Percentiles rank a stretch among this genome's conserved stretches.
phyloP scores from a whole-genome alignment of 2,329 filamentous ascomycete species.

The Fusarium redolens region DNA sequence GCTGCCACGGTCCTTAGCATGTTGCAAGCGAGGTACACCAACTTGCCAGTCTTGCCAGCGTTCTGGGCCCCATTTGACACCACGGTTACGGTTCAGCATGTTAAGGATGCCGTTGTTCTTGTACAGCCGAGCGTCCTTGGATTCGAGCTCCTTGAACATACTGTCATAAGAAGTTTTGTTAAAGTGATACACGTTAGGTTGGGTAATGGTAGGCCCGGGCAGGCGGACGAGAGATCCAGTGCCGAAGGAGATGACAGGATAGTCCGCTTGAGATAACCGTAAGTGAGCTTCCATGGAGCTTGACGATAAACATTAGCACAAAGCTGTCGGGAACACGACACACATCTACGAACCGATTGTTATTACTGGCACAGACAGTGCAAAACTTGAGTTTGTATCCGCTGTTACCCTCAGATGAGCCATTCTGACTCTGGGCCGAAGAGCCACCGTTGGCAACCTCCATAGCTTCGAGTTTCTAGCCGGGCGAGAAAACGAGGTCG shows the following conservation, averaged over 20 bases:
- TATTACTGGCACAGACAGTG: constrained; percentile 98
- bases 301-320: constrained; percentile 5
- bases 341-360: constrained; percentile 80
- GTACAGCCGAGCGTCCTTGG: constrained; percentile 89
- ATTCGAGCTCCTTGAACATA: constrained; percentile 91
- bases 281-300: constrained; percentile 93
- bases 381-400: constrained; percentile 94
- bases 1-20: constrained; percentile 79
- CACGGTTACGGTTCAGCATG: constrained; percentile 93
- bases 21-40: constrained; percentile 83
- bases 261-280: constrained; percentile 84
- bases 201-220: constrained; percentile 88
- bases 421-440: constrained; percentile 53
- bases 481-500: constrained; percentile 29
- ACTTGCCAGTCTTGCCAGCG: constrained; percentile 98
- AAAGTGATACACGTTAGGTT: constrained; percentile 98
- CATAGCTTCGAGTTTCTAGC: constrained; percentile 47
- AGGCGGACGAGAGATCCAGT: constrained; percentile 94
- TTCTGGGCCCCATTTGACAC: constrained; percentile 95
- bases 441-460: constrained; percentile 57
- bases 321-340: not conserved
- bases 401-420: constrained; percentile 60
- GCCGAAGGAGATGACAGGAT: constrained; percentile 98
- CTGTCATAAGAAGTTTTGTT: constrained; percentile 95
- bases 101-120: constrained; percentile 91